A percentile compares a stretch with the other conserved stretches of the same genome.
Conservation (phyloP, 2,329 filamentous ascomycete species). For the Pleomassaria siparia region DNA sequence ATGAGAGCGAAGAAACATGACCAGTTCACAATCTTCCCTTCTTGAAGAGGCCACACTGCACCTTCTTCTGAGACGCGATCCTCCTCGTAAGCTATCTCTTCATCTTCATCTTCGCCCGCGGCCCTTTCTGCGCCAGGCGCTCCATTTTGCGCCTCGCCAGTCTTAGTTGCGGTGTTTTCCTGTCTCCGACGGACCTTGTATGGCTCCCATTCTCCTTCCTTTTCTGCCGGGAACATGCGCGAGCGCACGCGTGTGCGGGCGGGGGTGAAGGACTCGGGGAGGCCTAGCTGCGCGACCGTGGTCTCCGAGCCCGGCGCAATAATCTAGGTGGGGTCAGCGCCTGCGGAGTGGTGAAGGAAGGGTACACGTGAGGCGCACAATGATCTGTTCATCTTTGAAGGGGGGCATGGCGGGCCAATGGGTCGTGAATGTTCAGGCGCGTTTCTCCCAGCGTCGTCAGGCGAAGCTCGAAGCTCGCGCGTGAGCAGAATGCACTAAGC, state of each 20-base stretch:
- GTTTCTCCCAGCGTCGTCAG: conserved; percentile 6
- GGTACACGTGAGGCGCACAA: conserved; percentile 31
- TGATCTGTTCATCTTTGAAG: conserved; percentile 50
- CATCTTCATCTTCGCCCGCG: conserved; percentile 51
- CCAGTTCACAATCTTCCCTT: conserved; percentile 87
- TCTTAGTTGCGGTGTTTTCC: conserved; percentile 18
- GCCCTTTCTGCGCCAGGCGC: conserved; percentile 20
- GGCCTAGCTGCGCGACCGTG: conserved; percentile 87
- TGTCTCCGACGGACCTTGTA: conserved; percentile 67
- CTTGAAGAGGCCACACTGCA: conserved; percentile 81
- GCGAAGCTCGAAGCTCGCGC: conserved; percentile 7
- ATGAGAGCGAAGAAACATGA: conserved; percentile 90
- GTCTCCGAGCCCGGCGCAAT: conserved; percentile 84
- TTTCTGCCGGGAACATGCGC: conserved; percentile 84
- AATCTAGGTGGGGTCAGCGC: conserved; percentile 47
- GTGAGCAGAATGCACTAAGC: neutral
- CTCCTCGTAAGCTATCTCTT: conserved; percentile 76
- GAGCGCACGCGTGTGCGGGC: conserved; percentile 84
- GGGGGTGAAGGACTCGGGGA: conserved; percentile 86
- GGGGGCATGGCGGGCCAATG: conserved; percentile 44
- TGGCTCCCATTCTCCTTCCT: conserved; percentile 78
- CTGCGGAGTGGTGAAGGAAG: neutral
- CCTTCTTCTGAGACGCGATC: conserved; percentile 85
- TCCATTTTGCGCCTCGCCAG: conserved; percentile 33
- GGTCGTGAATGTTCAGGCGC: conserved; percentile 14